A percentile compares a stretch with the other conserved stretches of the same genome.
These are phyloP conservation scores for Cyberlindnera xishuangbannaensis DNA, from an alignment of 805 yeast genomes.

Conservation along the genomic window DNA sequence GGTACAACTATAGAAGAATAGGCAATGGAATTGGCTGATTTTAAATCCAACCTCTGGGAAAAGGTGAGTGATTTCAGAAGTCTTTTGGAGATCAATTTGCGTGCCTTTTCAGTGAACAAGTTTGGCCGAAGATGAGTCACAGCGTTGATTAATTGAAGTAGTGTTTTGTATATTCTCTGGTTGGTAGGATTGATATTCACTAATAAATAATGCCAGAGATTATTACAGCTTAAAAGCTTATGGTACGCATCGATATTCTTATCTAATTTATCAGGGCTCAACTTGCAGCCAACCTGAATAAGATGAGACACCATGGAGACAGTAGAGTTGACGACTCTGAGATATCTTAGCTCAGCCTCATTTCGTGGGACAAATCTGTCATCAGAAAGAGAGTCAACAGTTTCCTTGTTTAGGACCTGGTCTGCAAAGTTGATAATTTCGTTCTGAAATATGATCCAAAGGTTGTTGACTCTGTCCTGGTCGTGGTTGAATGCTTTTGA, in stretches of 20 bases:
- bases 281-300: constrained; percentile 21
- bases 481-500: constrained; percentile 49
- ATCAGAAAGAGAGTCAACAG: constrained; percentile 63
- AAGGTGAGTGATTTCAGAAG: constrained; percentile 30
- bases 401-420: constrained; percentile 50
- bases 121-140: constrained; percentile 24
- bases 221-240: constrained; percentile 36
- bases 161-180: constrained; percentile 36
- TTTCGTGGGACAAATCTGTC: constrained; percentile 61
- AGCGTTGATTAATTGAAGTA: constrained; percentile 32
- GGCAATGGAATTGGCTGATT: constrained; percentile 32
- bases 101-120: constrained; percentile 18
- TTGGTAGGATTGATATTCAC: constrained; percentile 31
- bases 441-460: constrained; percentile 55
- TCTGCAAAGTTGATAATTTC: constrained; percentile 51
- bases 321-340: constrained; percentile 47
- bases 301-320: constrained; percentile 40
- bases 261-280: constrained; percentile 19
- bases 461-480: constrained; percentile 45
- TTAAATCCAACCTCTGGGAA: constrained; percentile 21
- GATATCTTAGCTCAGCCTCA: constrained; percentile 60
- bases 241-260: constrained; percentile 18
- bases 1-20: constrained; percentile 43
- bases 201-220: constrained; percentile 37
- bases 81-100: constrained; percentile 30